Evolutionary conservation across 495 filamentous ascomycete species (phyloP).

Genomic region (Aspergillus bertholletiae): DNA sequence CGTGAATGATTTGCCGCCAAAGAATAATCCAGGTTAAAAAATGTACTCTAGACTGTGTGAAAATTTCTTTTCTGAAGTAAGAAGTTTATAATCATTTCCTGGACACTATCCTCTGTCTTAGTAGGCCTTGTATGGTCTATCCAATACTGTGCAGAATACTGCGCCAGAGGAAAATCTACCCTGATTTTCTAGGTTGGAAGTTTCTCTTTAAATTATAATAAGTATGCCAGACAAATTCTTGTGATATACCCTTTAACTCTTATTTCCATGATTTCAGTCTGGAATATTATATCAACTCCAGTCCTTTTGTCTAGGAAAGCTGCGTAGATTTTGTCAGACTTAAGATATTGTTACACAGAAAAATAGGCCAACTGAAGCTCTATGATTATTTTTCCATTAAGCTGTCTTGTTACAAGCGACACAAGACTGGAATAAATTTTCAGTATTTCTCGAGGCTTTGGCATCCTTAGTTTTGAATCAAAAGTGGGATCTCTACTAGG

Average conservation of each 20-base stretch:
- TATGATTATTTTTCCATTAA: too few relatives aligned
- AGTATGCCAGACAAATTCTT: conserved; percentile 10
- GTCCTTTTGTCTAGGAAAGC: conserved; percentile 3
- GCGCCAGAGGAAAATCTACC: conserved; percentile 4
- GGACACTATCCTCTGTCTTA: conserved; percentile 25
- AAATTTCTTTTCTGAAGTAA: conserved; percentile 9
- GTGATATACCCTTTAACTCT: conserved; percentile 9
- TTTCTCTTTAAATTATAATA: not conserved
- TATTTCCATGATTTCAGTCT: not conserved
- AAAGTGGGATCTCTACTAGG: not conserved
- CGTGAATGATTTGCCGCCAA: not conserved
- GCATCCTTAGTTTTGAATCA: conserved; percentile 7
- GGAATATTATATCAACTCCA: conserved; percentile 1
- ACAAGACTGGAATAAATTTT: conserved; percentile 8
- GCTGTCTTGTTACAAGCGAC: conserved; percentile 3
- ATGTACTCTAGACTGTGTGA: conserved; percentile 8
- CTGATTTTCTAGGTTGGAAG: not conserved
- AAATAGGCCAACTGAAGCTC: conserved; percentile 10
- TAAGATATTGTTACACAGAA: conserved; percentile 13
- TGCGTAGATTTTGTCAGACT: not conserved
- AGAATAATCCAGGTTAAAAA: not conserved
- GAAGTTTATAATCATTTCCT: conserved; percentile 17
- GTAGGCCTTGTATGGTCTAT: conserved; percentile 1
- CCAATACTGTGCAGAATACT: conserved; percentile 9
- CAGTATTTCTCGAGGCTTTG: conserved; percentile 8